These are phyloP conservation scores for Poa pratensis DNA, from an alignment of 176 grass and related monocot species.

Conservation along the genomic window DNA sequence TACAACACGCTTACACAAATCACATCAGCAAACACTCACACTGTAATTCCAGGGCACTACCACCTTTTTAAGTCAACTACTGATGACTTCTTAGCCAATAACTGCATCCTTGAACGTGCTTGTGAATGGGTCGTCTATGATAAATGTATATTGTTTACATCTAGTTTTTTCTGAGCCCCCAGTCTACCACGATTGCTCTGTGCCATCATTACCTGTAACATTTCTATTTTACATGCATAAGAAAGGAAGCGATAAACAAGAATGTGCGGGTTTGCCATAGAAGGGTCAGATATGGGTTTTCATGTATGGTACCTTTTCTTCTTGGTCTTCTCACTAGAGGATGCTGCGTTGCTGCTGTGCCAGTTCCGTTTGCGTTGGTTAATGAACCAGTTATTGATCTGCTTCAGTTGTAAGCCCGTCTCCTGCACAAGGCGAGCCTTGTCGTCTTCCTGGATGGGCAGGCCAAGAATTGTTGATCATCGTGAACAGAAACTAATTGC, in stretches of 20 bases:
- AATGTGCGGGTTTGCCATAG: neutral
- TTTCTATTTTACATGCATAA: slow-evolving; percentile 51
- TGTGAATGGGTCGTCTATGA: neutral
- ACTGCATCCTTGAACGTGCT: slow-evolving; percentile 13
- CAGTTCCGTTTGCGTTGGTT: slow-evolving; percentile 99
- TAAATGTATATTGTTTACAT: slow-evolving; percentile 44
- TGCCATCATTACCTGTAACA: slow-evolving; percentile 50
- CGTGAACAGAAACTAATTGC: slow-evolving; percentile 9
- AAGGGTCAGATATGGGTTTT: neutral
- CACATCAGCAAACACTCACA: slow-evolving; percentile 40
- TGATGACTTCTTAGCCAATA: neutral
- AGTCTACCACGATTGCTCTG: slow-evolving; percentile 39
- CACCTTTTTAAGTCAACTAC: slow-evolving; percentile 24
- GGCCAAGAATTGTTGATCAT: slow-evolving; percentile 1
- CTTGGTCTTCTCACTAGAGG: slow-evolving; percentile 81
- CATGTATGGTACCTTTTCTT: slow-evolving; percentile 70
- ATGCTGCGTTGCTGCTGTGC: slow-evolving; percentile 86
- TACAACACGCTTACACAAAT: slow-evolving; percentile 43
- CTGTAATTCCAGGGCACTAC: slow-evolving; percentile 39
- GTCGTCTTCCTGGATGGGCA: slow-evolving; percentile 81
- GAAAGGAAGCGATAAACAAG: neutral
- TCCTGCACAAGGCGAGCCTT: slow-evolving; percentile 89
- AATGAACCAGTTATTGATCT: slow-evolving; percentile 99
- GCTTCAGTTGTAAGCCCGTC: slow-evolving; percentile 95
- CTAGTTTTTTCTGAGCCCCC: slow-evolving; percentile 35